phyloP scores from a whole-genome alignment of 2,329 filamentous ascomycete genomes.

The Ascochyta lentis region DNA sequence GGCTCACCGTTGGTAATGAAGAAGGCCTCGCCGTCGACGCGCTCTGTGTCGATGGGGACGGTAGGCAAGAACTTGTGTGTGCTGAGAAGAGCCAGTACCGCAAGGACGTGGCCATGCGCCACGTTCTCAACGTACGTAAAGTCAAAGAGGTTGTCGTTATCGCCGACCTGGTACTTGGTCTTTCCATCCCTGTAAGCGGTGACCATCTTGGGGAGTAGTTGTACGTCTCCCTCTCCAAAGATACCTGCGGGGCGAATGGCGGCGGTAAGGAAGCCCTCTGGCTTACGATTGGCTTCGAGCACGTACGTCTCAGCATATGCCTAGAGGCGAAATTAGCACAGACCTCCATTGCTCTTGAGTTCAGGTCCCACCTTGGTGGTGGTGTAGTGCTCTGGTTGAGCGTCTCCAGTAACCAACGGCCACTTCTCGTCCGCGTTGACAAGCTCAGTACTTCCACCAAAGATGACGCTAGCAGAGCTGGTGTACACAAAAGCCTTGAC shows the following conservation, averaged over 20 bases:
- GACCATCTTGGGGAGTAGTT: slow-evolving; percentile 55
- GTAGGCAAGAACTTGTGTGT: slow-evolving; percentile 49
- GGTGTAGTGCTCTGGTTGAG: slow-evolving; percentile 60
- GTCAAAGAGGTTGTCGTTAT: slow-evolving; percentile 61
- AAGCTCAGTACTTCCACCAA: slow-evolving; percentile 54
- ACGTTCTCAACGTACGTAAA: slow-evolving; percentile 62
- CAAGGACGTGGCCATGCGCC: slow-evolving; percentile 60
- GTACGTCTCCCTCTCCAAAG: slow-evolving; percentile 59
- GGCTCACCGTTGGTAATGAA: slow-evolving; percentile 60
- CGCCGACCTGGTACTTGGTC: slow-evolving; percentile 59
- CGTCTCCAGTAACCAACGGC: slow-evolving; percentile 53
- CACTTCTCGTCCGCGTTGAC: slow-evolving; percentile 59
- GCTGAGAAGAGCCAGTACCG: slow-evolving; percentile 56
- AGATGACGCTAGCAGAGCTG: slow-evolving; percentile 58
- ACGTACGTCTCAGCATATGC: slow-evolving; percentile 57
- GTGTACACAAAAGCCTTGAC: slow-evolving; percentile 63
- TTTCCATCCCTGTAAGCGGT: slow-evolving; percentile 56
- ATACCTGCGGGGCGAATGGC: slow-evolving; percentile 59
- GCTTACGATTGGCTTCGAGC: slow-evolving; percentile 56
- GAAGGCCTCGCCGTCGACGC: slow-evolving; percentile 59
- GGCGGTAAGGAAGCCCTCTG: slow-evolving; percentile 56
- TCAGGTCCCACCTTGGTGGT: slow-evolving; percentile 53
- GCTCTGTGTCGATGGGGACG: slow-evolving; percentile 52
- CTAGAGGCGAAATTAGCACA: slow-evolving; percentile 25
- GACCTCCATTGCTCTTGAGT: not conserved